phyloP scores from a whole-genome alignment of 2,329 filamentous ascomycete genomes.

The Cladosporium sp. region DNA sequence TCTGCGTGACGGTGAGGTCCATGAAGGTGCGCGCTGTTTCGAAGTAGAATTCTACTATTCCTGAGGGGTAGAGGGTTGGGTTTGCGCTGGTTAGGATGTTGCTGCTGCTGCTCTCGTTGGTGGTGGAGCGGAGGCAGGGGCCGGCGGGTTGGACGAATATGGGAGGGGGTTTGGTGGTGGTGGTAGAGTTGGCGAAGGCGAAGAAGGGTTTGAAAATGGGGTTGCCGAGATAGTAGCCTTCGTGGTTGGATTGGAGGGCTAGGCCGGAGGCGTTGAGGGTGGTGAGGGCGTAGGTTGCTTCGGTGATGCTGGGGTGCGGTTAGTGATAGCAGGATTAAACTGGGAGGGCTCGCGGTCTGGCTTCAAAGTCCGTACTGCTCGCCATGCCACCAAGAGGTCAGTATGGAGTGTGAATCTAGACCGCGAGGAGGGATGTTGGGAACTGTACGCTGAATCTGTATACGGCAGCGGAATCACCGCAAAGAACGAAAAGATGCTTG shows the following conservation, averaged over 20 bases:
- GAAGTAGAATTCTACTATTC: constrained; percentile 52
- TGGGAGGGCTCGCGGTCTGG: too few relatives aligned
- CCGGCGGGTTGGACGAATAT: constrained; percentile 55
- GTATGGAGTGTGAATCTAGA: too few relatives aligned
- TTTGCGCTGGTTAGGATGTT: constrained; percentile 23
- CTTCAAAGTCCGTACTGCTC: too few relatives aligned
- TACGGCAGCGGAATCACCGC: constrained; percentile 21
- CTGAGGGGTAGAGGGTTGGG: constrained; percentile 35
- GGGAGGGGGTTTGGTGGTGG: constrained; percentile 38
- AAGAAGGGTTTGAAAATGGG: constrained; percentile 45
- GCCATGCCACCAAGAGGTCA: too few relatives aligned
- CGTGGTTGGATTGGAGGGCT: constrained; percentile 51
- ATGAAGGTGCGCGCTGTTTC: constrained; percentile 49
- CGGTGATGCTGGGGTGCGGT: constrained; percentile 25
- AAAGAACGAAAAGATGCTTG: constrained; percentile 20
- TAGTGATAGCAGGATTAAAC: neutral
- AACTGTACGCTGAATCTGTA: constrained; percentile 17
- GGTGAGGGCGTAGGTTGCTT: constrained; percentile 35
- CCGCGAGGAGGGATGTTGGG: neutral
- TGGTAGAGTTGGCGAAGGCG: constrained; percentile 44
- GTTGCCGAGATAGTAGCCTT: constrained; percentile 53
- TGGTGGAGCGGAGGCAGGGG: constrained; percentile 34
- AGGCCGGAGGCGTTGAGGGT: constrained; percentile 49
- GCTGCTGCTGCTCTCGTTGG: constrained; percentile 14
- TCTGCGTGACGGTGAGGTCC: constrained; percentile 48